Evolutionary conservation across 306 rosid species (phyloP), one percentile per base, ranked within the genome.

Genomic region (Quercus wislizeni): DNA sequence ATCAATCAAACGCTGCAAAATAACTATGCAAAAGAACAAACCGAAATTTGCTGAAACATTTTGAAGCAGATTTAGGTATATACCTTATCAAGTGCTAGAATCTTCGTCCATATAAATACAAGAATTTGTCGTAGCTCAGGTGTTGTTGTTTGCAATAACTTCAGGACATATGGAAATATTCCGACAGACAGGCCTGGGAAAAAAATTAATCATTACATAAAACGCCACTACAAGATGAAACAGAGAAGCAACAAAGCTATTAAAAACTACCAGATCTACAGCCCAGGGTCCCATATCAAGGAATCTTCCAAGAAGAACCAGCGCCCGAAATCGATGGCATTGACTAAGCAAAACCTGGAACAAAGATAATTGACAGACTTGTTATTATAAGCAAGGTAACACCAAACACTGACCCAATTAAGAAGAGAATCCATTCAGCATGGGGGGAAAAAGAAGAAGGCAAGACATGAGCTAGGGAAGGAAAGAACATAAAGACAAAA

Each of bases 211-310:
- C 7, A 75, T 73, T 71, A 62, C 69, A 77, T 49, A 28, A 72
- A 21, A 64, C 35, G 21, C 68, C 51, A 77, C 52, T 41, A 68
- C 73, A 71, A 64, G 31, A 81, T 19, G 57, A 76, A 76, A 57
- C 27, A 23, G 75, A 28, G 35, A 73, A 25, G 28, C 28, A 43
- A 74, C 18, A 33, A 70, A 70, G 59, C 38, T 9, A 76, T 58
- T 56, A 76, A 17, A 54, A 62, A 57, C 79, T 88, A 96, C 99
- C 94, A 96, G 89, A 83, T 96, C 99, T 76, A 96, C 99, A 61
- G 99, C 99, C 99, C 99, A 96, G 71, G 97, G 89, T 69, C 99
- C 99, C 99, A 96, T 93, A 83, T 96, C 98, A 87, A 96, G 99
- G 78, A 93, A 96, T 86, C 92, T 89, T 82, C 98, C 98, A 73